Evolutionary conservation across 2,329 filamentous ascomycete species (phyloP), one percentile per base, ranked within the genome.

Genomic region (Chaetomiaceae sp.): DNA sequence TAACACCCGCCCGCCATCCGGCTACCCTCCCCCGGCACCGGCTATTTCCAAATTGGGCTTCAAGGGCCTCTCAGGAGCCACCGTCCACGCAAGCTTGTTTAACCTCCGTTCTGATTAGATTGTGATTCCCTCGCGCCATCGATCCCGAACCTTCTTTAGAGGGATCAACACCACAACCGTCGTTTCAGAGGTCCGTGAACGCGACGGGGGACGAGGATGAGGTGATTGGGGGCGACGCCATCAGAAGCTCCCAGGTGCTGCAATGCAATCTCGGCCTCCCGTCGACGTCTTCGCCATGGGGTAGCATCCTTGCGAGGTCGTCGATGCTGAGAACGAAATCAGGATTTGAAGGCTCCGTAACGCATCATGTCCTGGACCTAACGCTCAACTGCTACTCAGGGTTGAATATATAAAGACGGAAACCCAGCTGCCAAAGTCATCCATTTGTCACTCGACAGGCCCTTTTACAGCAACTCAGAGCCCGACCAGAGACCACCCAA

Each of bases 241-340:
- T 21, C 12, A 10, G 25, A 10, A 5, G n/a, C 17, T 21, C 10
- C 14, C n/a, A 16, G 5, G 9, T n/a, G 21, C 38, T 37, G 23
- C 46, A 30, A n/a, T 14, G 38, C 25, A 50, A 44, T 44, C 39
- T 50, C 34, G n/a, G 6, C 21, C 19, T n/a, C n/a, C n/a, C n/a
- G n/a, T n/a, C n/a, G n/a, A n/a, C n/a, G n/a, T n/a, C n/a, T n/a
- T n/a, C n/a, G n/a, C n/a, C n/a, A n/a, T n/a, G n/a, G n/a, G n/a
- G n/a, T n/a, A n/a, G n/a, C n/a, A n/a, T n/a, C n/a, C n/a, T n/a
- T n/a, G n/a, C n/a, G n/a, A n/a, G n/a, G n/a, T n/a, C n/a, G n/a
- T 5, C 10, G 25, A 27, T 25, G 5, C 27, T 3, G n/a, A 5
- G 17, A 34, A 14, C 14, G 25, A 5, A 5, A 27, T 27, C 25